Evolutionary conservation across 331 rosid genomes (phyloP), one percentile per base, ranked within the genome.

Genomic region (Telfairia occidentalis): DNA sequence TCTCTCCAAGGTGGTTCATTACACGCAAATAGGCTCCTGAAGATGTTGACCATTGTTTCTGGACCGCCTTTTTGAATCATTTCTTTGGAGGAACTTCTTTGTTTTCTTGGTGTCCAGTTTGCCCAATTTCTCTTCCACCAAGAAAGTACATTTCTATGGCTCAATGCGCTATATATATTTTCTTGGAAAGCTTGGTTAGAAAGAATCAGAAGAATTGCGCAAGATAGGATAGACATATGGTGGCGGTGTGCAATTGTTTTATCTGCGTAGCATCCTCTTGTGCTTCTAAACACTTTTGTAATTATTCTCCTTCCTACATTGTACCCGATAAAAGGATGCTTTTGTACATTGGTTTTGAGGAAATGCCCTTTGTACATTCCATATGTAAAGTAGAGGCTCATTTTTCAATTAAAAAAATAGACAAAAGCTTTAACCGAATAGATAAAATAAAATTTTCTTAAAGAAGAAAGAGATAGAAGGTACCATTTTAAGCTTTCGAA

Each of bases 401-500:
- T 60, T 76, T 38, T 21, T 53, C 48, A 45, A 35, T 8, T 46
- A 28, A 45, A 7, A 74, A 67, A 26, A 40, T 37, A 32, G 43
- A 5, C 23, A n/a, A 28, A 59, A 8, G 50, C 38, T 40, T 10
- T 57, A 54, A 66, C 59, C 28, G 21, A 29, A 48, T 40, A 42
- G 45, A 9, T 21, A 30, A 38, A 21, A 37, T 3, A 3, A 61
- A 7, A 16, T 30, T 1, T 60, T 7, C 10, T 38, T 8, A 11
- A 32, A 6, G 65, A 58, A 40, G 64, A 69, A 50, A 50, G 42
- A 69, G 29, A 73, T 29, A 19, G 54, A 40, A 78, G 57, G 23
- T 29, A 92, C 98, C 96, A 90, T 86, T 83, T 64, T 88, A 81
- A 90, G 97, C 76, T 83, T 85, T 73, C 86, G 81, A 73, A 92